These are phyloP conservation scores for Lomentospora prolificans DNA, from an alignment of 2,329 filamentous ascomycete genomes.

Conservation along the genomic window DNA sequence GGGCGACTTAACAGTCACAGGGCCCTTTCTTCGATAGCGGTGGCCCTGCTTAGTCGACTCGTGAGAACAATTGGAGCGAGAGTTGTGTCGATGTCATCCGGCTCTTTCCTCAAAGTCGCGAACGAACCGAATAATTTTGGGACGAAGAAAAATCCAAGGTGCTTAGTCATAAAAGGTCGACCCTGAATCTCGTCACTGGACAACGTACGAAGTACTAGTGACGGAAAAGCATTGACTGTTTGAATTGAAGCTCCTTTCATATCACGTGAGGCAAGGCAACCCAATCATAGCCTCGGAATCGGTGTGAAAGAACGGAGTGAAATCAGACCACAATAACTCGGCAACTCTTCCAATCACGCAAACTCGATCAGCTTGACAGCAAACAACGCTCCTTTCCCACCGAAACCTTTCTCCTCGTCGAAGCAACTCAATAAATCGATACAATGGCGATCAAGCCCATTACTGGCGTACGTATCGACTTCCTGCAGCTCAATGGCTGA, in stretches of 20 bases:
- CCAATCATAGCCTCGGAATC: constrained; percentile 4
- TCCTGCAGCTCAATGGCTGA: constrained; percentile 19
- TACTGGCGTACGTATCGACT: constrained; percentile 42
- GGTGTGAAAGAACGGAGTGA: constrained; percentile 4
- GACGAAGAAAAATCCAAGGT: background rate
- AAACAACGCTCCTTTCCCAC: background rate
- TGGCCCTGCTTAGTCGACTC: background rate
- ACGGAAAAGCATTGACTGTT: too few species aligned
- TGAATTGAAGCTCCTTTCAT: background rate
- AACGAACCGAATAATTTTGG: background rate
- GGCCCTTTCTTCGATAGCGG: background rate
- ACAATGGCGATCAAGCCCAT: constrained; percentile 48
- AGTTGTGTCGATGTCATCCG: background rate
- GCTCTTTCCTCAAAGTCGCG: background rate
- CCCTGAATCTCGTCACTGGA: too few species aligned
- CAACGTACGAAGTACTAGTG: too few species aligned
- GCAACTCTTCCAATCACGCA: background rate
- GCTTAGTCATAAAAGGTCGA: constrained; percentile 5
- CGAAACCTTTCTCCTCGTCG: background rate
- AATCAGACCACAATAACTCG: constrained; percentile 8
- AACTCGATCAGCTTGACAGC: background rate
- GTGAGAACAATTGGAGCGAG: background rate
- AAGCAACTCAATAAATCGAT: constrained; percentile 13
- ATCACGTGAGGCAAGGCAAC: constrained; percentile 1
- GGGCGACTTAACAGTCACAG: background rate